These are phyloP conservation scores for Pyricularia sp. DNA, from an alignment of 2,329 filamentous ascomycete species.

Conservation along the genomic window DNA sequence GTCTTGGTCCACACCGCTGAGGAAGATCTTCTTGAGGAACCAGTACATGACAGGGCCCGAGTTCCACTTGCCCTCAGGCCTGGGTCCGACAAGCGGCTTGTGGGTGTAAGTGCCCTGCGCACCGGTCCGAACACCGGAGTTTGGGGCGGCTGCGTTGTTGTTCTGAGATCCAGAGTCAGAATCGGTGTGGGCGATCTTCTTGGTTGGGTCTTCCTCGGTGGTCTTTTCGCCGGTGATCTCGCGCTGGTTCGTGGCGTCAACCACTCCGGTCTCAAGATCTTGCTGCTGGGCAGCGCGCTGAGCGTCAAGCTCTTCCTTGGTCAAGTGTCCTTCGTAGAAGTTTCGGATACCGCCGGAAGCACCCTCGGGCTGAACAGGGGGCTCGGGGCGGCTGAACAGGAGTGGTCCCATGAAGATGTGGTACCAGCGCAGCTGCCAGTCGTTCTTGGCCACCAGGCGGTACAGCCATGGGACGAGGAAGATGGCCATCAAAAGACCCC, in stretches of 20 bases:
- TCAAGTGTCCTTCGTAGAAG: conserved; percentile 47
- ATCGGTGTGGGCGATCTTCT: not conserved
- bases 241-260: not conserved
- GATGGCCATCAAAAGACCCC: conserved; percentile 35
- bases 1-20: conserved; percentile 37
- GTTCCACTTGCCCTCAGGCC: conserved; percentile 34
- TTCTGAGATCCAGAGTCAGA: conserved; percentile 13
- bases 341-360: conserved; percentile 34
- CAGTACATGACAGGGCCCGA: conserved; percentile 30
- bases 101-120: conserved; percentile 8
- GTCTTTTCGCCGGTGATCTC: conserved; percentile 12
- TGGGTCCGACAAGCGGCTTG: conserved; percentile 23
- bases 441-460: conserved; percentile 47
- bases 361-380: conserved; percentile 31
- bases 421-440: conserved; percentile 49
- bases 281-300: conserved; percentile 20
- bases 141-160: too few species aligned
- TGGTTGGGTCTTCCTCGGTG: not conserved
- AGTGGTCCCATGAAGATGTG: conserved; percentile 44
- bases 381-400: conserved; percentile 33
- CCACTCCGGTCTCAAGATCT: conserved; percentile 13
- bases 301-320: conserved; percentile 40
- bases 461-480: conserved; percentile 53
- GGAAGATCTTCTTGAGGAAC: conserved; percentile 32
- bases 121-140: not conserved